Conservation (phyloP, 176 grass and related monocot species). For the Microstegium vimineum region DNA sequence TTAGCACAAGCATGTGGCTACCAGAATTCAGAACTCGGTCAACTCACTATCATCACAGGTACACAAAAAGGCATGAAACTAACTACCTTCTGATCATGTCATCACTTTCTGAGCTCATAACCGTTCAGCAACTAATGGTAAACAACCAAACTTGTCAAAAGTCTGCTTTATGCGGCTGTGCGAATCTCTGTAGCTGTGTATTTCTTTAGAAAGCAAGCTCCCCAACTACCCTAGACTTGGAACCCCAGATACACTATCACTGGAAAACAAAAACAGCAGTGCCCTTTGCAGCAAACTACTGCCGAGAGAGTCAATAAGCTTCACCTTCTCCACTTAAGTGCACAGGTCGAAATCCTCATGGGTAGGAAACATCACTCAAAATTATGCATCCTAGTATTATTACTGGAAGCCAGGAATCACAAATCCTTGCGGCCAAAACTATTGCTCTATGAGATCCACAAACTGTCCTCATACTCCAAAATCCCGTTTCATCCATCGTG, state of each 20-base stretch:
- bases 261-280: not conserved
- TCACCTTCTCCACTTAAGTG: not conserved
- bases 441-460: not conserved
- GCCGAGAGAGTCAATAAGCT: not conserved
- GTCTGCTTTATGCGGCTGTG: not conserved
- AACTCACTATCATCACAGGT: not conserved
- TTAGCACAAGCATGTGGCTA: not conserved
- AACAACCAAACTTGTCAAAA: not conserved
- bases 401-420: not conserved
- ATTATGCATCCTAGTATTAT: not conserved
- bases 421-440: not conserved
- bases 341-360: not conserved
- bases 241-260: not conserved
- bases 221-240: not conserved
- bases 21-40: not conserved
- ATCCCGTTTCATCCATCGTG: not conserved
- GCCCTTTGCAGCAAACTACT: not conserved
- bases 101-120: not conserved
- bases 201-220: not conserved
- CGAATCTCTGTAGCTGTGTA: not conserved
- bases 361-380: not conserved
- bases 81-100: not conserved
- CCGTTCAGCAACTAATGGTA: not conserved
- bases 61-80: not conserved
- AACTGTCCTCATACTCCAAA: not conserved